Percentiles rank a stretch among this genome's conserved stretches.
These are phyloP conservation scores for Endocladia muricata DNA, from an alignment of 31 red algal species.

Conservation along the genomic window DNA sequence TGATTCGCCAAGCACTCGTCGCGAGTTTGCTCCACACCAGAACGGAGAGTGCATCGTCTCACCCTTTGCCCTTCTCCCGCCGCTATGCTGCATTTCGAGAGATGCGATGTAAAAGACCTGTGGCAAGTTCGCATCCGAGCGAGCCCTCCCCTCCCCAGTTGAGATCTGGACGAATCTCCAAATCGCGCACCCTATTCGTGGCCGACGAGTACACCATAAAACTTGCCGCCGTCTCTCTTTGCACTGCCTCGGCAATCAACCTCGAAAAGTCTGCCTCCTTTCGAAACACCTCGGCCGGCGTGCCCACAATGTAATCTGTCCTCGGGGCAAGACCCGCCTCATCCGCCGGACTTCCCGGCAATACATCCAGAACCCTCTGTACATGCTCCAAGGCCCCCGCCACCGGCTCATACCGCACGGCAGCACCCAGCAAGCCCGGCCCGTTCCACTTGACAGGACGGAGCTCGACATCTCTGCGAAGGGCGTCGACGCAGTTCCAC, in stretches of 20 bases:
- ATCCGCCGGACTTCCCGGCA: conserved; percentile 77
- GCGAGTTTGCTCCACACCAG: too few species aligned
- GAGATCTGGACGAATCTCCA: conserved; percentile 58
- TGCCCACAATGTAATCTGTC: conserved; percentile 88
- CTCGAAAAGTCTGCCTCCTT: conserved; percentile 46
- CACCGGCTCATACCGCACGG: conserved; percentile 74
- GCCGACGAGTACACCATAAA: conserved; percentile 79
- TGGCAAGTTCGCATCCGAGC: conserved; percentile 81
- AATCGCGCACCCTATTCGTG: conserved; percentile 62
- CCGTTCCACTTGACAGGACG: conserved; percentile 72
- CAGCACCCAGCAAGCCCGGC: conserved; percentile 77
- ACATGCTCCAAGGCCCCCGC: conserved; percentile 63
- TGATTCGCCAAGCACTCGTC: too few species aligned
- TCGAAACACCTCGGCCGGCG: conserved; percentile 78
- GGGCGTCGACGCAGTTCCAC: conserved; percentile 61
- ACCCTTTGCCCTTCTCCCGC: too few species aligned
- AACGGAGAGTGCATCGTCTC: too few species aligned
- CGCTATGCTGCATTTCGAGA: conserved; percentile 36
- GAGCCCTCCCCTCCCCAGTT: conserved; percentile 79
- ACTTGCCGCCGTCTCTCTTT: conserved; percentile 47
- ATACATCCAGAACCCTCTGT: conserved; percentile 76
- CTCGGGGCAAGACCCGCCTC: conserved; percentile 69
- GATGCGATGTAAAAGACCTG: conserved; percentile 80
- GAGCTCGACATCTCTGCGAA: conserved; percentile 46
- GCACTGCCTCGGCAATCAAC: conserved; percentile 66